These are phyloP conservation scores for Dictyostelium brefeldianum DNA, from an alignment of 78 protist species.

Conservation along the genomic window DNA sequence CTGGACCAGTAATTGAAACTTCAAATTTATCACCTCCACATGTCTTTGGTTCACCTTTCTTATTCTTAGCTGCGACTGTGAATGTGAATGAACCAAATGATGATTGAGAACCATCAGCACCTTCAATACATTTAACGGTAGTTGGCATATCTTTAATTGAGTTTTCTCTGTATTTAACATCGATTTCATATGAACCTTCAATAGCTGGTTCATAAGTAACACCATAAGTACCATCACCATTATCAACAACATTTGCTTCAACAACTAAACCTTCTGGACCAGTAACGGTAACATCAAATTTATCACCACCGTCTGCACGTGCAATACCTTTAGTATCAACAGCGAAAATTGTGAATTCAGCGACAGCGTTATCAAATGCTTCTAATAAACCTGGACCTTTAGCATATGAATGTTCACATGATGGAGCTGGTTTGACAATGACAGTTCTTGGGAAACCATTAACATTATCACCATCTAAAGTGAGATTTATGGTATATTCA, in stretches of 20 bases:
- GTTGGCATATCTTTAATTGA: slow-evolving; percentile 80
- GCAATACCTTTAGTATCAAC: slow-evolving; percentile 64
- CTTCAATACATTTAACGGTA: slow-evolving; percentile 69
- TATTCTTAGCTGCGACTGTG: slow-evolving; percentile 82
- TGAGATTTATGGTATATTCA: slow-evolving; percentile 73
- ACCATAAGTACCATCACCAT: slow-evolving; percentile 85
- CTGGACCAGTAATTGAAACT: slow-evolving; percentile 78
- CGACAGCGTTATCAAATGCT: slow-evolving; percentile 56
- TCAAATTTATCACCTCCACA: slow-evolving; percentile 82
- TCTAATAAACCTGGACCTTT: slow-evolving; percentile 81
- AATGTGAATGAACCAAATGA: slow-evolving; percentile 83
- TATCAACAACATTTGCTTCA: slow-evolving; percentile 70
- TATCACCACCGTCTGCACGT: slow-evolving; percentile 72
- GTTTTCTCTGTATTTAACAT: slow-evolving; percentile 59
- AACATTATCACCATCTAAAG: slow-evolving; percentile 80
- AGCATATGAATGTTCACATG: slow-evolving; percentile 65
- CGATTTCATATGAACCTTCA: slow-evolving; percentile 57
- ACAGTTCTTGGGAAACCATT: slow-evolving; percentile 82
- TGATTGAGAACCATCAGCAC: slow-evolving; percentile 75
- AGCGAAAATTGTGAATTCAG: slow-evolving; percentile 81
- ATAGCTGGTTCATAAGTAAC: slow-evolving; percentile 74
- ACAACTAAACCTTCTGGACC: slow-evolving; percentile 83
- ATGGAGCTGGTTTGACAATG: slow-evolving; percentile 69
- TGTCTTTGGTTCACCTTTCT: slow-evolving; percentile 79
- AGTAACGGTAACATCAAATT: slow-evolving; percentile 59